Percentiles rank a stretch among this genome's conserved stretches.
Evolutionary conservation across 2,329 filamentous ascomycete genomes (phyloP).

Genomic region (Talaromyces sp.): DNA sequence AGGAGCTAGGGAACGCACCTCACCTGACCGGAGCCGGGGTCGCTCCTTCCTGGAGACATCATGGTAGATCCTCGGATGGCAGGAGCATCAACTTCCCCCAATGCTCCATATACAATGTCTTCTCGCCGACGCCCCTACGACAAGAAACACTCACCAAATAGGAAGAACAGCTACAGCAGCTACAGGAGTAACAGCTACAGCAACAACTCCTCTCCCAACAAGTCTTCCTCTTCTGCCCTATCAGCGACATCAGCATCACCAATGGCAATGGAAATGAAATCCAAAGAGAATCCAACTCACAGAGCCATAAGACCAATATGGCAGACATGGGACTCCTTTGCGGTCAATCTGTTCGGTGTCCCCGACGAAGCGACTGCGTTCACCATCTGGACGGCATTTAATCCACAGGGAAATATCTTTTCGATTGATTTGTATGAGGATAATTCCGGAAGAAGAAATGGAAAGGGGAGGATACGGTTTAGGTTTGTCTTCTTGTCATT

Average conservation of each 20-base stretch:
- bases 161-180: neutral
- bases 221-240: neutral
- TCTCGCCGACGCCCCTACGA: neutral
- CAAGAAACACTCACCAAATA: neutral
- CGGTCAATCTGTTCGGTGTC: conserved; percentile 34
- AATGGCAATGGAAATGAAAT: neutral
- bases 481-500: conserved; percentile 32
- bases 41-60: neutral
- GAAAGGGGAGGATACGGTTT: conserved; percentile 53
- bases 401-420: conserved; percentile 50
- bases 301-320: conserved; percentile 25
- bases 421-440: conserved; percentile 57
- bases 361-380: conserved; percentile 35
- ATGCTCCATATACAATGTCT: neutral
- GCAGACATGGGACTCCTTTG: conserved; percentile 39
- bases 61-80: neutral
- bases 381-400: conserved; percentile 53
- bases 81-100: neutral
- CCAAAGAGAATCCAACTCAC: neutral
- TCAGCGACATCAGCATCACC: neutral
- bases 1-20: neutral
- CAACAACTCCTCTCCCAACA: neutral
- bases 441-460: conserved; percentile 36
- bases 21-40: neutral
- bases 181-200: neutral